Evolutionary conservation across 2,329 filamentous ascomycete species (phyloP).

Genomic region (Xylaria sp.): DNA sequence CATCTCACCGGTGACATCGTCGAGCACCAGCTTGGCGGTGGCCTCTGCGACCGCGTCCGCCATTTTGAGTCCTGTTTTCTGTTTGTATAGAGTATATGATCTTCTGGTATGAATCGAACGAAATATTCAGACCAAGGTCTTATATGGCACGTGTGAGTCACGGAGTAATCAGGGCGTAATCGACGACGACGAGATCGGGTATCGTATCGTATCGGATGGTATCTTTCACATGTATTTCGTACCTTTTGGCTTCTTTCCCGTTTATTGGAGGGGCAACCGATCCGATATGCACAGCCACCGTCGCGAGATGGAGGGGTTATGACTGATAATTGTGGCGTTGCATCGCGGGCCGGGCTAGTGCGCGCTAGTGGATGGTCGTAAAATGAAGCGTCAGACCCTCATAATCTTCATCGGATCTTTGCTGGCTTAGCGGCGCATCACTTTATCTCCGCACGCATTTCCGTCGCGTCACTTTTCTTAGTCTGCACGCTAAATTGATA

Average conservation of each 20-base stretch:
- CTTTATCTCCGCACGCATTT: background rate
- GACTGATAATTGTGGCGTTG: background rate
- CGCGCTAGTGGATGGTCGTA: background rate
- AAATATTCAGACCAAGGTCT: background rate
- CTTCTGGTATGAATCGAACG: too few species aligned
- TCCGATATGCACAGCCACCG: background rate
- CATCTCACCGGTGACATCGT: conserved; percentile 61
- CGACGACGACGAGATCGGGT: background rate
- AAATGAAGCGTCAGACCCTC: too few species aligned
- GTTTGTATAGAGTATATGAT: too few species aligned
- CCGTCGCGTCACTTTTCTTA: background rate
- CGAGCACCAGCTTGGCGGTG: conserved; percentile 54
- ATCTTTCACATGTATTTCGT: background rate
- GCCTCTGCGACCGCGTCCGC: conserved; percentile 39
- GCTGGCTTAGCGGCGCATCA: background rate
- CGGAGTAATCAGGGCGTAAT: background rate
- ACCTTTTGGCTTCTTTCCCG: background rate
- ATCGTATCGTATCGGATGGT: background rate
- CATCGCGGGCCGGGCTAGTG: background rate
- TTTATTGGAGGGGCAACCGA: background rate
- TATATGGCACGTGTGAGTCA: background rate
- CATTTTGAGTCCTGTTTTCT: conserved; percentile 25
- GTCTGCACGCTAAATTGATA: background rate
- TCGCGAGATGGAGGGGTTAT: background rate
- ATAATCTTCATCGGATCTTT: background rate